A percentile compares a stretch with the other conserved stretches of the same genome.
Evolutionary conservation across 225 moss, liverwort and hornwort species (phyloP).

Genomic region (Marchantia polymorpha): DNA sequence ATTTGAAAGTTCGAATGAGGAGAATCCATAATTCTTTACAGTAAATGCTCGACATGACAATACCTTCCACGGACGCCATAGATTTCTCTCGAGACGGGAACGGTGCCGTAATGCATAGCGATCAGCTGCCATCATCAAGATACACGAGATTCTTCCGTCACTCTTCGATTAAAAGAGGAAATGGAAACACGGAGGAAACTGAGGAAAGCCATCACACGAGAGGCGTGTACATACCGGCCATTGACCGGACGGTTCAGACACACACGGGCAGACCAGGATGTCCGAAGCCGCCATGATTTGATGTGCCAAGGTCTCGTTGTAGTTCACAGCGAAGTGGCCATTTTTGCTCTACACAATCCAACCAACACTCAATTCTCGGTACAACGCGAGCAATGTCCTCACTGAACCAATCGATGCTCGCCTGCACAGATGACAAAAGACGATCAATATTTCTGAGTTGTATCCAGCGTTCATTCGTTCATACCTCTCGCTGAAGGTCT

Average conservation of each 20-base stretch:
- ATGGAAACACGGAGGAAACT: background rate
- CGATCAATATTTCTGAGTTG: background rate
- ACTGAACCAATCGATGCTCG: too few relatives aligned
- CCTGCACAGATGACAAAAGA: too few relatives aligned
- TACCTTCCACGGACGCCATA: conserved; percentile 46
- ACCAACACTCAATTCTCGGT: background rate
- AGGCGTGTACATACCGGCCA: conserved; percentile 42
- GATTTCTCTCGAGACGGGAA: conserved; percentile 63
- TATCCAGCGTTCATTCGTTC: background rate
- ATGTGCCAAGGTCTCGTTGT: conserved; percentile 57
- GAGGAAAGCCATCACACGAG: background rate
- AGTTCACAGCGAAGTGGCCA: conserved; percentile 40
- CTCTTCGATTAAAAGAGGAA: background rate
- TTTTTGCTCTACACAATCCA: conserved; percentile 37
- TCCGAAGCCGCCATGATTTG: conserved; percentile 60
- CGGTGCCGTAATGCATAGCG: conserved; percentile 60
- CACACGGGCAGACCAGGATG: conserved; percentile 53
- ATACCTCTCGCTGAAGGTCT: conserved; percentile 38
- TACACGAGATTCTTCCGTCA: background rate
- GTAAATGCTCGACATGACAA: background rate
- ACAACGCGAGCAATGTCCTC: background rate
- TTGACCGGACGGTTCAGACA: conserved; percentile 52
- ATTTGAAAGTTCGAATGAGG: too few relatives aligned
- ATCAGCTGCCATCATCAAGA: conserved; percentile 44
- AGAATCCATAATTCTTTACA: background rate